Percentiles rank a stretch among this genome's conserved stretches.
Evolutionary conservation across 331 rosid genomes (phyloP).

Genomic region (Prunus yedoensis): DNA sequence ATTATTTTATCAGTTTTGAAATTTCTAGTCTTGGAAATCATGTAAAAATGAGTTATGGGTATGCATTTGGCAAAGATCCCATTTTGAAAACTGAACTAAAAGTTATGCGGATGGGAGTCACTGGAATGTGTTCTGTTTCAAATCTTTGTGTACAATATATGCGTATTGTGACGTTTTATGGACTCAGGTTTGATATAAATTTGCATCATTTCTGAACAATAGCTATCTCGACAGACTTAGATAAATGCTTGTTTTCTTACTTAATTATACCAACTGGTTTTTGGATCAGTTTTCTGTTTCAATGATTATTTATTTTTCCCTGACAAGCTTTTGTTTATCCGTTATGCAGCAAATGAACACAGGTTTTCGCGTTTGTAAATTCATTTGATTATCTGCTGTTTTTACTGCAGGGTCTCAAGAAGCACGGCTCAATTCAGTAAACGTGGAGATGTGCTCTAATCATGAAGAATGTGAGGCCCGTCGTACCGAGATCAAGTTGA

Average conservation of each 20-base stretch:
- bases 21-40: neutral
- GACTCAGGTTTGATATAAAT: neutral
- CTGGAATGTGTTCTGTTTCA: neutral
- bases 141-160: neutral
- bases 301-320: no score
- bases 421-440: slow-evolving; percentile 50
- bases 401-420: slow-evolving; percentile 73
- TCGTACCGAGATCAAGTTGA: slow-evolving; percentile 64
- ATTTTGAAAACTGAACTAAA: no score
- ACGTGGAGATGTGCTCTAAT: slow-evolving; percentile 55
- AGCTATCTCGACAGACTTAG: neutral
- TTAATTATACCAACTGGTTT: neutral
- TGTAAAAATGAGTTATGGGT: no score
- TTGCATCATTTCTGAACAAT: neutral
- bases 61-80: no score
- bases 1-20: neutral
- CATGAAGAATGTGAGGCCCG: slow-evolving; percentile 93
- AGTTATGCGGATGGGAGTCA: no score
- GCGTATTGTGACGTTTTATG: neutral
- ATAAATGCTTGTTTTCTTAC: neutral
- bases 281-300: neutral
- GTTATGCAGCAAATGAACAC: neutral
- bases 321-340: neutral
- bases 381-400: neutral
- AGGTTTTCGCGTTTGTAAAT: neutral